A percentile compares a stretch with the other conserved stretches of the same genome.
phyloP scores from a whole-genome alignment of 1,284 basidiomycete genomes.

The Peniophora sp. region DNA sequence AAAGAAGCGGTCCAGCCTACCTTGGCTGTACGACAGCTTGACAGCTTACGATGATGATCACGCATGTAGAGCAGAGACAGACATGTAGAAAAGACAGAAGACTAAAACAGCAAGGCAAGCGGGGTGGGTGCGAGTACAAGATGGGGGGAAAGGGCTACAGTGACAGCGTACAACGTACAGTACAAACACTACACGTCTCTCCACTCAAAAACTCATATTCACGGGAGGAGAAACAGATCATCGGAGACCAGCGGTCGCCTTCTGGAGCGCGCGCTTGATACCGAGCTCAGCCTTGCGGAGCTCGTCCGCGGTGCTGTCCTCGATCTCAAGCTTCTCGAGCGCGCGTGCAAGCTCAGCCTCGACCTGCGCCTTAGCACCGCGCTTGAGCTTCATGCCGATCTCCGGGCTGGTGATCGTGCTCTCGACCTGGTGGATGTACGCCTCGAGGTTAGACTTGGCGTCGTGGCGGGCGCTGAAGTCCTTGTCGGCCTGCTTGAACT shows the following conservation, averaged over 20 bases:
- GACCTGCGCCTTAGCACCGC: conserved; percentile 86
- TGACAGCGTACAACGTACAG: no score
- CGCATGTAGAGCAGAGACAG: no score
- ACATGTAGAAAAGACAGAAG: not conserved
- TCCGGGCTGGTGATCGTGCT: conserved; percentile 89
- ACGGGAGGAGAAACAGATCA: conserved; percentile 24
- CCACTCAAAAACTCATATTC: no score
- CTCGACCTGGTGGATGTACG: conserved; percentile 93
- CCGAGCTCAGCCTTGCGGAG: conserved; percentile 88
- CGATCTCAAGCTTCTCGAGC: conserved; percentile 93
- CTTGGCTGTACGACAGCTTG: no score
- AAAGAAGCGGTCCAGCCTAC: no score
- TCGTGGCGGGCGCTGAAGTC: conserved; percentile 95
- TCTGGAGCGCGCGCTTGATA: conserved; percentile 94
- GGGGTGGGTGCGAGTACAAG: no score
- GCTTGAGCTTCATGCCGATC: conserved; percentile 95
- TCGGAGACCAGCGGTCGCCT: conserved; percentile 84
- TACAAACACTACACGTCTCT: no score
- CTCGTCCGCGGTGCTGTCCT: conserved; percentile 87
- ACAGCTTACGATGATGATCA: no score
- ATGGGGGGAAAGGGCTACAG: no score
- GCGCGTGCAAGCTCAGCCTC: conserved; percentile 95
- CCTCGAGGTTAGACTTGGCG: conserved; percentile 93
- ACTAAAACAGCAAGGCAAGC: conserved; percentile 1
- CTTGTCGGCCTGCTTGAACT: conserved; percentile 94